phyloP scores from a whole-genome alignment of 495 filamentous ascomycete species.

The Aspergillus avenaceus region DNA sequence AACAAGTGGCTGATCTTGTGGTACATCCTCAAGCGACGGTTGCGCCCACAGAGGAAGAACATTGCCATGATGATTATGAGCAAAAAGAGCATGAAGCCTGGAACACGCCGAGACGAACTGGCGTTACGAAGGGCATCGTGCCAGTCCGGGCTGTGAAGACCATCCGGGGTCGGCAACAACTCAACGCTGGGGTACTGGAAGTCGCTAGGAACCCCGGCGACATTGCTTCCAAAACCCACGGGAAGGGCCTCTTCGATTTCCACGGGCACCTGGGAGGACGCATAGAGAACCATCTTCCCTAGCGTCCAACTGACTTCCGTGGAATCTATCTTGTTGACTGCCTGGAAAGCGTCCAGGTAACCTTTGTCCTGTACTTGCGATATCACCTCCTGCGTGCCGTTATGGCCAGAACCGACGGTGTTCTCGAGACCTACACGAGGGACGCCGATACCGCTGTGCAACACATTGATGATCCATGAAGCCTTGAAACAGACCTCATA shows the following conservation, averaged over 20 bases:
- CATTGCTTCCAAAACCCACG: slow-evolving; percentile 90
- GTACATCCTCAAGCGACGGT: slow-evolving; percentile 64
- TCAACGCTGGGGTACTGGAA: slow-evolving; percentile 82
- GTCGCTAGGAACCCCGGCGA: slow-evolving; percentile 60
- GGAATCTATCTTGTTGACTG: slow-evolving; percentile 86
- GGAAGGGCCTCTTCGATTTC: slow-evolving; percentile 55
- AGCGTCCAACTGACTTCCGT: slow-evolving; percentile 98
- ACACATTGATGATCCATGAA: slow-evolving; percentile 92
- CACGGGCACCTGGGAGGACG: slow-evolving; percentile 78
- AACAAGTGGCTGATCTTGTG: slow-evolving; percentile 49
- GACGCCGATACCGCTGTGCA: slow-evolving; percentile 93
- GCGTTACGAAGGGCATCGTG: slow-evolving; percentile 65
- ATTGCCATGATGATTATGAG: slow-evolving; percentile 64
- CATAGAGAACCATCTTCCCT: slow-evolving; percentile 97
- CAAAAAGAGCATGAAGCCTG: slow-evolving; percentile 68
- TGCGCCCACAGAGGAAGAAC: slow-evolving; percentile 67
- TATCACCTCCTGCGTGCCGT: slow-evolving; percentile 71
- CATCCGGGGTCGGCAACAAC: slow-evolving; percentile 36
- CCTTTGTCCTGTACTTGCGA: slow-evolving; percentile 71
- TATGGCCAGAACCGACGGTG: slow-evolving; percentile 45
- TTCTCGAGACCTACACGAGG: slow-evolving; percentile 82
- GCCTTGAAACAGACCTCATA: slow-evolving; percentile 95
- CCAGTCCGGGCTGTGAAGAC: slow-evolving; percentile 61
- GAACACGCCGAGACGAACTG: slow-evolving; percentile 60
- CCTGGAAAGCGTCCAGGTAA: slow-evolving; percentile 84